These are phyloP conservation scores for Dianthus caryophyllus DNA, from an alignment of 148 eudicot species.

Conservation along the genomic window DNA sequence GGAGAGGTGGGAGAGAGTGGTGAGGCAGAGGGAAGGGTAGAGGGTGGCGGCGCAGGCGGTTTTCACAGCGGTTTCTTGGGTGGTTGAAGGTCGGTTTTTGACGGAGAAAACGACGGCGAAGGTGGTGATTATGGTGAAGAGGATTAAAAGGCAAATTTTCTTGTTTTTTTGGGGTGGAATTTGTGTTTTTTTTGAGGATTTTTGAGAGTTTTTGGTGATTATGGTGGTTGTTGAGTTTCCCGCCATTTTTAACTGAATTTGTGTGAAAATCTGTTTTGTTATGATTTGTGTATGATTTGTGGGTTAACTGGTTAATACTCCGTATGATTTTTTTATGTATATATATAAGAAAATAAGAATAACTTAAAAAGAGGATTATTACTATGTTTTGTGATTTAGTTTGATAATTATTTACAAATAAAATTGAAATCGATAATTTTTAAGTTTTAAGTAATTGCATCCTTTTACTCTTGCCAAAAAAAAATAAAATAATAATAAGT, in stretches of 20 bases:
- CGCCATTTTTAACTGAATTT: conserved; percentile 21
- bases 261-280: neutral
- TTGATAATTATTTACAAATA: no score
- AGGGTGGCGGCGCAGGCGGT: conserved; percentile 39
- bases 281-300: no score
- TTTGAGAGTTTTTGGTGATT: conserved; percentile 14
- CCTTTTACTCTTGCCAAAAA: no score
- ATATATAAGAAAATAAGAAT: no score
- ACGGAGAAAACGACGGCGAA: conserved; percentile 12
- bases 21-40: conserved; percentile 42
- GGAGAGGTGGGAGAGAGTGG: conserved; percentile 28
- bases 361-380: no score
- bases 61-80: conserved; percentile 28
- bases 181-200: neutral
- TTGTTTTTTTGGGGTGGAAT: conserved; percentile 7
- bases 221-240: conserved; percentile 16
- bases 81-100: neutral
- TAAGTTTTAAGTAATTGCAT: no score
- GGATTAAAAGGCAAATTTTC: conserved; percentile 7
- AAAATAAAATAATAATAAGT: no score
- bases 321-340: no score
- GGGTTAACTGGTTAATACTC: no score
- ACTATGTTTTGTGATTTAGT: no score
- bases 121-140: conserved; percentile 18
- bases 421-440: no score